phyloP scores from a whole-genome alignment of 2,329 filamentous ascomycete species.

The Neofusicoccum parvum region DNA sequence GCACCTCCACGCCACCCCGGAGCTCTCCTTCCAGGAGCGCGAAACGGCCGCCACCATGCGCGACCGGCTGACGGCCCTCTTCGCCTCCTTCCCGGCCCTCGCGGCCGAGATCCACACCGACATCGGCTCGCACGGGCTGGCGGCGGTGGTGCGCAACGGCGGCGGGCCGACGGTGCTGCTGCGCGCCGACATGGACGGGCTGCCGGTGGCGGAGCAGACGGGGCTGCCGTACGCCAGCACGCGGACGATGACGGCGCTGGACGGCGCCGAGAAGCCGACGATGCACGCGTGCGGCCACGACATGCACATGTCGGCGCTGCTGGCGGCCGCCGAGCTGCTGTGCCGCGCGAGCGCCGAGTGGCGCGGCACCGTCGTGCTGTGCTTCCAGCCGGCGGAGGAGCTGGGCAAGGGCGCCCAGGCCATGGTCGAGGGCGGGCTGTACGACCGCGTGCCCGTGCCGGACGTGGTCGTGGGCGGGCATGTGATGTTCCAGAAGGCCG shows the following conservation, averaged over 20 bases:
- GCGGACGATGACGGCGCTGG: slow-evolving; percentile 44
- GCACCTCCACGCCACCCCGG: slow-evolving; percentile 38
- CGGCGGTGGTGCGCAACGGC: slow-evolving; percentile 60
- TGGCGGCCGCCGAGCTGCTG: slow-evolving; percentile 59
- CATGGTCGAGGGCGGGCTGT: slow-evolving; percentile 64
- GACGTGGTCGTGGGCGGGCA: slow-evolving; percentile 61
- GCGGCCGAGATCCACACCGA: slow-evolving; percentile 8
- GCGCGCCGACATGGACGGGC: slow-evolving; percentile 64
- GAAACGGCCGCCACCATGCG: slow-evolving; percentile 36
- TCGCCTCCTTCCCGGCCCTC: slow-evolving; percentile 20
- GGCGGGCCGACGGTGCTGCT: slow-evolving; percentile 58
- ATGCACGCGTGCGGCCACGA: slow-evolving; percentile 74
- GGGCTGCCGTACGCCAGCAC: slow-evolving; percentile 59
- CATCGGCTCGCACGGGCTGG: slow-evolving; percentile 51
- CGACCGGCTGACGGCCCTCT: slow-evolving; percentile 31
- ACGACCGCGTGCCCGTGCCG: slow-evolving; percentile 56
- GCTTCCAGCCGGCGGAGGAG: slow-evolving; percentile 72
- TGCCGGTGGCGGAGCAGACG: slow-evolving; percentile 61
- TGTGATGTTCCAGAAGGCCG: slow-evolving; percentile 51
- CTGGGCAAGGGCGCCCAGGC: slow-evolving; percentile 62
- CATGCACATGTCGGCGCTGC: slow-evolving; percentile 62
- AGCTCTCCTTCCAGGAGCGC: slow-evolving; percentile 40
- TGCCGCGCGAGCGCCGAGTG: slow-evolving; percentile 50
- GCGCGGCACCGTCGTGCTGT: slow-evolving; percentile 63
- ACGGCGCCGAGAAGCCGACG: slow-evolving; percentile 55